Evolutionary conservation across 345 rosid species (phyloP), one percentile per base, ranked within the genome.

Genomic region (Aegle marmelos): DNA sequence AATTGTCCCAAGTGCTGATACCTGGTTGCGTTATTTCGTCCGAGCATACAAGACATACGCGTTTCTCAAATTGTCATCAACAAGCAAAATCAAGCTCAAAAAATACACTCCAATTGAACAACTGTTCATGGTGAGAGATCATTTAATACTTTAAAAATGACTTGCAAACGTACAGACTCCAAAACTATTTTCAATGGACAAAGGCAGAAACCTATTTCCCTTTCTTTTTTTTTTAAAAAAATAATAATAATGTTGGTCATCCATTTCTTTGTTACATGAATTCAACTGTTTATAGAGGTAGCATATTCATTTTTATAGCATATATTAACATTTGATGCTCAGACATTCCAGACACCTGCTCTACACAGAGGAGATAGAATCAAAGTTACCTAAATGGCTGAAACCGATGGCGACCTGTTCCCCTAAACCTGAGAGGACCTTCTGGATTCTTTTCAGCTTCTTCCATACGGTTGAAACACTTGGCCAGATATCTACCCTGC

Each of bases 381-480:
- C 24, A 66, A 34, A 58, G 78, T 30, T 74, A 95, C 99, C 99
- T 92, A 78, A 96, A 96, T 75, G 97, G 99, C 34, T 79, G 97
- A 85, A 94, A 94, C 75, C 99, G 90, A 65, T 96, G 99, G 78
- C 97, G 98, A 72, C 99, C 99, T 74, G 87, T 89, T 88, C 87
- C 97, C 84, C 98, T 94, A 87, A 92, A 88, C 81, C 99, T 88
- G 58, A 93, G 63, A 72, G 99, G 99, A 54, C 99, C 99, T 90
- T 96, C 97, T 11, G 99, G 99, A 78, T 89, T 84, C 78, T 80
- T 82, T 81, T 94, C 97, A 45, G 94, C 91, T 66, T 86, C 90
- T 81, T 90, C 98, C 97, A 94, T 96, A 1, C 98, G 95, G 79
- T 94, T 93, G 81, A 96, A 96, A 84, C 99, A 96, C 75, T 85